phyloP scores from a whole-genome alignment of 2,329 filamentous ascomycete genomes.

The Trichoderma oligosporum region DNA sequence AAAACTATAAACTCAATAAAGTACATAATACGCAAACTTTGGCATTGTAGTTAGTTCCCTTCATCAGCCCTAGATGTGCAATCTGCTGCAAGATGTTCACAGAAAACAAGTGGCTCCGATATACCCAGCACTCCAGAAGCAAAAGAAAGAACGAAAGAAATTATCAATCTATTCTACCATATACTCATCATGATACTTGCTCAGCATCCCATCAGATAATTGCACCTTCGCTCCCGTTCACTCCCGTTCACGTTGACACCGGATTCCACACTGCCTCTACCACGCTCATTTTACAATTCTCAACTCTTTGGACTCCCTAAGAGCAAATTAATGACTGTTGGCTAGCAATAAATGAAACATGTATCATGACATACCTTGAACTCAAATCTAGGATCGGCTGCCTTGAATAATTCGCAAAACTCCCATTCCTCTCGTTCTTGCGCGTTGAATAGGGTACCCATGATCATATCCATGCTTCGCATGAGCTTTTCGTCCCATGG shows the following conservation, averaged over 20 bases:
- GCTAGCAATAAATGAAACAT: not conserved
- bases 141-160: too few species aligned
- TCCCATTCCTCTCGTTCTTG: conserved; percentile 48
- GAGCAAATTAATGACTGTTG: not conserved
- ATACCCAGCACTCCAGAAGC: too few species aligned
- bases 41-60: too few species aligned
- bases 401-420: conserved; percentile 43
- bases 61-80: too few species aligned
- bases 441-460: conserved; percentile 50
- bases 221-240: not conserved
- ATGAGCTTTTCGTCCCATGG: conserved; percentile 47
- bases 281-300: conserved; percentile 46
- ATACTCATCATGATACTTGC: not conserved
- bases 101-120: too few species aligned
- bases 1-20: too few species aligned
- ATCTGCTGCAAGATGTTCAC: too few species aligned
- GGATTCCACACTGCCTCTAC: conserved; percentile 47
- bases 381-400: conserved; percentile 41
- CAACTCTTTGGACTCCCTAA: conserved; percentile 39
- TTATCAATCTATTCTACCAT: not conserved
- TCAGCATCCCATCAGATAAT: not conserved
- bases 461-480: conserved; percentile 49
- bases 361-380: conserved; percentile 36
- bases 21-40: too few species aligned
- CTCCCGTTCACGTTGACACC: not conserved